Percentiles rank a stretch among this genome's conserved stretches.
Conservation (phyloP, 768 basidiomycete species). For the Mrakia frigida region DNA sequence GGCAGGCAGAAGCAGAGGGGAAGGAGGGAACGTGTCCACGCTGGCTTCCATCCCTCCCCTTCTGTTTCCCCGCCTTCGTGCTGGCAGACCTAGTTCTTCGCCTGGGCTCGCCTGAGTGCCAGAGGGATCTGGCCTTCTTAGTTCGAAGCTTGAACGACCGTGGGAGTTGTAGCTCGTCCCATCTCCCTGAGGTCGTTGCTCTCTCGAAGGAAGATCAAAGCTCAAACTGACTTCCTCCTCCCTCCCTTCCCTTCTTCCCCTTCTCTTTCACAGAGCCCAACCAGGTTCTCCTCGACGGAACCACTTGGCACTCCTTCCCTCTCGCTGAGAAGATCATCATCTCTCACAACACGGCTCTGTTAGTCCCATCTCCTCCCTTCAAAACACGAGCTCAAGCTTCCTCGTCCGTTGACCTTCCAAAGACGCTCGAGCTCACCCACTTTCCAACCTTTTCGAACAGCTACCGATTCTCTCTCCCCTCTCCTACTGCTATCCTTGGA, state of each 20-base stretch:
- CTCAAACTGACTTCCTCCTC: not conserved
- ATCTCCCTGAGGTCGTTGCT: not conserved
- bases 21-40: too few relatives aligned
- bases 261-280: not conserved
- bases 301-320: slow-evolving; percentile 69
- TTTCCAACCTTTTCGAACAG: slow-evolving; percentile 46
- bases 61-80: not conserved
- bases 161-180: not conserved
- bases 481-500: slow-evolving; percentile 69
- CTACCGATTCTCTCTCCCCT: slow-evolving; percentile 84
- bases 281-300: slow-evolving; percentile 22
- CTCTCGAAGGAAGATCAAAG: not conserved
- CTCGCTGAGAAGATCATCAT: slow-evolving; percentile 73
- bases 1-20: too few relatives aligned
- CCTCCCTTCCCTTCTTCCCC: not conserved
- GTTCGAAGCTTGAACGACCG: not conserved
- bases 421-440: slow-evolving; percentile 27
- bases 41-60: not conserved
- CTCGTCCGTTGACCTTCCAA: not conserved
- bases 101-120: too few relatives aligned
- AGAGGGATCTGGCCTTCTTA: too few relatives aligned
- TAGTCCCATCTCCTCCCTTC: slow-evolving; percentile 37
- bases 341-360: slow-evolving; percentile 96
- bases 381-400: too few relatives aligned
- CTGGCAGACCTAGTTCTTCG: not conserved